These are phyloP conservation scores for Massarina eburnea DNA, from an alignment of 2,329 filamentous ascomycete genomes.

Conservation along the genomic window DNA sequence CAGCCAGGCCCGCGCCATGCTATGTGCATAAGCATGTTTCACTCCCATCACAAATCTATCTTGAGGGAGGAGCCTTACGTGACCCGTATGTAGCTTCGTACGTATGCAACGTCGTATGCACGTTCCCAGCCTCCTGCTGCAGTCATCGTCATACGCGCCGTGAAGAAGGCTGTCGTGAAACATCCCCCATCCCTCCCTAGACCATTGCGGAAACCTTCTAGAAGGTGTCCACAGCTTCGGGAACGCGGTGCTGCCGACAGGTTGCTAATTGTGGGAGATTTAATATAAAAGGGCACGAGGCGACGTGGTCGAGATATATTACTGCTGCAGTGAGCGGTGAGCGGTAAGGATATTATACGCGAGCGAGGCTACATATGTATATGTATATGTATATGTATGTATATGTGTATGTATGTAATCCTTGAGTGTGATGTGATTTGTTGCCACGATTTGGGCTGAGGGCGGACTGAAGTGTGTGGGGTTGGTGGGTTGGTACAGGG, in stretches of 20 bases:
- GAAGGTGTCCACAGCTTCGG: not conserved
- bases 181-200: too few relatives aligned
- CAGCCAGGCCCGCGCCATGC: too few relatives aligned
- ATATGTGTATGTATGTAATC: too few relatives aligned
- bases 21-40: not conserved
- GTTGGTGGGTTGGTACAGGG: not conserved
- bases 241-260: not conserved
- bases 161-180: too few relatives aligned
- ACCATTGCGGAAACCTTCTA: slow-evolving; percentile 5
- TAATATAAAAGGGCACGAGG: slow-evolving; percentile 5
- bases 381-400: not conserved
- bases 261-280: not conserved
- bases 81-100: too few relatives aligned
- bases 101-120: too few relatives aligned
- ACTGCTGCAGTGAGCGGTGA: slow-evolving; percentile 1
- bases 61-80: too few relatives aligned
- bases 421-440: not conserved
- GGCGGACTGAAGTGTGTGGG: not conserved
- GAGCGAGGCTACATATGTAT: not conserved
- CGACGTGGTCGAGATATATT: not conserved
- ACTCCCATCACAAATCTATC: too few relatives aligned
- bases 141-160: too few relatives aligned
- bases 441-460: not conserved
- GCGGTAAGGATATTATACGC: slow-evolving; percentile 1
- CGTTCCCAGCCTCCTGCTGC: too few relatives aligned